Evolutionary conservation across 2,329 filamentous ascomycete genomes (phyloP).

Genomic region (Arthrobotrys iridis): DNA sequence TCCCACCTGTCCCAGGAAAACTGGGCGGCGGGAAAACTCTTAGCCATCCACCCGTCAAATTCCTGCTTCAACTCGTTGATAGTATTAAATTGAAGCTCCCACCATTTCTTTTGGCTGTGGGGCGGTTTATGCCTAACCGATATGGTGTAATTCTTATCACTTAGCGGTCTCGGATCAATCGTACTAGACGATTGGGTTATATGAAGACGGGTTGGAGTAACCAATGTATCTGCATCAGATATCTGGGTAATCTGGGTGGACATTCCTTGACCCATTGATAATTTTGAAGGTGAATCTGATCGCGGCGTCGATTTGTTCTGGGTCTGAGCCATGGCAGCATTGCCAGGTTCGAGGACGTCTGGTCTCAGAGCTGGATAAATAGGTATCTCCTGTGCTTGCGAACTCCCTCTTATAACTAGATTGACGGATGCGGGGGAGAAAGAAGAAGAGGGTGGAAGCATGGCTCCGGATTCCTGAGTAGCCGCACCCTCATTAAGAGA

Average conservation of each 20-base stretch:
- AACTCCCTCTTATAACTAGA: not conserved
- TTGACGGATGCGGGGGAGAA: not conserved
- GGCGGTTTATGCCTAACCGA: not conserved
- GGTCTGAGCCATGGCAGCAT: not conserved
- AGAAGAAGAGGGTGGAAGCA: not conserved
- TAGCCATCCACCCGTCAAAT: not conserved
- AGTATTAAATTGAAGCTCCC: not conserved
- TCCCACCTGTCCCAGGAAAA: slow-evolving; percentile 13
- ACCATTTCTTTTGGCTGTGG: not conserved
- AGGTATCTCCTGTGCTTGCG: not conserved
- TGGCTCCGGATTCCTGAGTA: not conserved
- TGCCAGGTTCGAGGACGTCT: not conserved
- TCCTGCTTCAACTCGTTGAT: not conserved
- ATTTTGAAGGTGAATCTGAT: not conserved
- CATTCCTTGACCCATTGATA: not conserved
- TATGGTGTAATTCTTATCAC: not conserved
- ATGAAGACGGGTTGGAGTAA: not conserved
- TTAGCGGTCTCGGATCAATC: not conserved
- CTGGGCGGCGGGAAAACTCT: not conserved
- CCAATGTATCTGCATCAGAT: not conserved
- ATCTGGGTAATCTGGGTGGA: not conserved
- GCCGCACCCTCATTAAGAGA: not conserved
- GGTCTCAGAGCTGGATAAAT: not conserved
- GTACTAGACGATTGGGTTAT: not conserved
- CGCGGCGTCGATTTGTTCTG: not conserved